Evolutionary conservation across 148 eudicot genomes (phyloP).

Genomic region (Arctostaphylos glauca): DNA sequence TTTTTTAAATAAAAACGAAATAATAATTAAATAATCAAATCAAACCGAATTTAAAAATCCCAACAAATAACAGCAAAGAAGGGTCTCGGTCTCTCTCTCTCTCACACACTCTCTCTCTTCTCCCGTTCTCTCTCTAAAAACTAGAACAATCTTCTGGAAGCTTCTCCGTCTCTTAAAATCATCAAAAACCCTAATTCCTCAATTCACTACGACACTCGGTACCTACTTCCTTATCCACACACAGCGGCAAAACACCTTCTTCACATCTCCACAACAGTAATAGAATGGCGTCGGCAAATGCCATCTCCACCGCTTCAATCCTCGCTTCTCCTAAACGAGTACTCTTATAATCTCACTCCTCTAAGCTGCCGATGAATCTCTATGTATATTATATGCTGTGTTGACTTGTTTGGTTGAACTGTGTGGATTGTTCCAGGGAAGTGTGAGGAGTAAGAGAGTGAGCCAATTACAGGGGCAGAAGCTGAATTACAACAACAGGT

Average conservation of each 20-base stretch:
- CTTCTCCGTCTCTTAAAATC: conserved; percentile 3
- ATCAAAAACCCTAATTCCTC: conserved; percentile 15
- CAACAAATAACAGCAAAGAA: neutral
- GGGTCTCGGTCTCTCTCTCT: neutral
- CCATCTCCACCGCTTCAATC: conserved; percentile 73
- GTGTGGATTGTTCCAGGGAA: conserved; percentile 36
- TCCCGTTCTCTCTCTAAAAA: neutral
- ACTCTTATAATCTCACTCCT: neutral
- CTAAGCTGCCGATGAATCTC: neutral
- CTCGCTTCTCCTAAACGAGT: conserved; percentile 62
- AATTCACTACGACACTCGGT: neutral
- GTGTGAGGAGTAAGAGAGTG: conserved; percentile 43
- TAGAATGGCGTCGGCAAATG: conserved; percentile 78
- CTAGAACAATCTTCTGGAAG: conserved; percentile 28
- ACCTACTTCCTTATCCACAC: conserved; percentile 2
- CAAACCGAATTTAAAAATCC: no score
- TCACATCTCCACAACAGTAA: neutral
- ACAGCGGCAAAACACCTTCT: conserved; percentile 13
- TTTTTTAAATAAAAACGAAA: no score
- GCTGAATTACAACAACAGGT: conserved; percentile 38
- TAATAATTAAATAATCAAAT: no score
- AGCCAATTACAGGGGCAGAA: conserved; percentile 58
- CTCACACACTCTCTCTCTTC: neutral
- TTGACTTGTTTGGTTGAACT: neutral
- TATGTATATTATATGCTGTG: neutral